Conservation (phyloP, 225 moss, liverwort and hornwort genomes). For the Sphagnum tenellum region DNA sequence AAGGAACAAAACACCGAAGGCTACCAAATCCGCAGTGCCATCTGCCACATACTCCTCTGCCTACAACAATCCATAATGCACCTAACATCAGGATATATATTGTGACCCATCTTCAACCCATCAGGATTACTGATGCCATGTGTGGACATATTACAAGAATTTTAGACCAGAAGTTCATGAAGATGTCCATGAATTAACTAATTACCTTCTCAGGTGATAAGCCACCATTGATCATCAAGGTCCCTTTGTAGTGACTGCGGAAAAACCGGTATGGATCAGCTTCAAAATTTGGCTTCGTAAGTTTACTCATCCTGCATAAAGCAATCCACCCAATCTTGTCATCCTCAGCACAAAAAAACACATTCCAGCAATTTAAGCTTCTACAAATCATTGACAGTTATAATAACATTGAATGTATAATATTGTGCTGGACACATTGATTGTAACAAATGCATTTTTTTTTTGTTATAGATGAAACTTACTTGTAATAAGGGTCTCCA, state of each 20-base stretch:
- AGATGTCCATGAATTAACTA: not conserved
- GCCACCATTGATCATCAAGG: conserved; percentile 38
- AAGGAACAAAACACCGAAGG: conserved; percentile 28
- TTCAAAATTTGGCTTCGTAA: conserved; percentile 30
- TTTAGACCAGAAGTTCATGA: not conserved
- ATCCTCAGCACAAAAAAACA: no score
- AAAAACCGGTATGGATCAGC: conserved; percentile 26
- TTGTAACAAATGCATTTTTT: no score
- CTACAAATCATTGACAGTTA: no score
- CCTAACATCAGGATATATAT: not conserved
- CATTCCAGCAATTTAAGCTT: no score
- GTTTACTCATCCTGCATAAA: conserved; percentile 13
- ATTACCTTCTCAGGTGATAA: conserved; percentile 21
- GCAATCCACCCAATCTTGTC: no score
- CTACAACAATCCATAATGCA: conserved; percentile 5
- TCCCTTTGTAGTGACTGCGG: conserved; percentile 36
- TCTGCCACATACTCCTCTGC: conserved; percentile 34
- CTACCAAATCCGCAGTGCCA: conserved; percentile 37
- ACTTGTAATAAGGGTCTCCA: conserved; percentile 27
- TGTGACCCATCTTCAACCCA: not conserved
- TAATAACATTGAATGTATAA: no score
- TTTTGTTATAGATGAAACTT: not conserved
- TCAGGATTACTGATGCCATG: no score
- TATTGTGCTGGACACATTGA: no score
- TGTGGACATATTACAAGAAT: not conserved